Evolutionary conservation across 23 red algal genomes (phyloP).

Genomic region (Gracilaria vermiculophylla): DNA sequence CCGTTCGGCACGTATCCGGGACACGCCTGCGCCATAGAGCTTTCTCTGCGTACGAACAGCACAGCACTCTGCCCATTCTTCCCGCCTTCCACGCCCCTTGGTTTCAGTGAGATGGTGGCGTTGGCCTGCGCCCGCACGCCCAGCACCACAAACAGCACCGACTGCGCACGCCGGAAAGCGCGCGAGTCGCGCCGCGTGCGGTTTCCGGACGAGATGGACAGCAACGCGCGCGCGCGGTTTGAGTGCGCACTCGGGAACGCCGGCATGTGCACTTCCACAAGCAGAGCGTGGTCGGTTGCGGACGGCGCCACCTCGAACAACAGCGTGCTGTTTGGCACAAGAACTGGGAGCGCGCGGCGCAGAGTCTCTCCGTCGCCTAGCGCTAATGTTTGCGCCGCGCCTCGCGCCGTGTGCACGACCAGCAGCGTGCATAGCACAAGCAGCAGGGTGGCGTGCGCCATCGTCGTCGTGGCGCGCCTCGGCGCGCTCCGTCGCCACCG

Average conservation of each 20-base stretch:
- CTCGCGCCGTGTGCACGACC: background rate
- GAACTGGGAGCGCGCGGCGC: background rate
- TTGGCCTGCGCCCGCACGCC: background rate
- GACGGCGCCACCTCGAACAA: background rate
- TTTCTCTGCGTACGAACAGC: background rate
- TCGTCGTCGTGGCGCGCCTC: background rate
- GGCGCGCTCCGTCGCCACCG: too few species aligned
- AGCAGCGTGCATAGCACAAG: background rate
- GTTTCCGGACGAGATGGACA: background rate
- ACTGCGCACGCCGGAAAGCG: background rate
- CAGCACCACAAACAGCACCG: background rate
- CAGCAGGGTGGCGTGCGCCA: background rate
- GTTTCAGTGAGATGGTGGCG: background rate
- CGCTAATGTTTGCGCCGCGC: background rate
- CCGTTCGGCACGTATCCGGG: background rate
- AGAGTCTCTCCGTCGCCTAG: background rate
- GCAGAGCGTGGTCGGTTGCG: background rate
- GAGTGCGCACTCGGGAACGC: slow-evolving; percentile 8
- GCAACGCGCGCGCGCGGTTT: background rate
- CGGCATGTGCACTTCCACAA: background rate
- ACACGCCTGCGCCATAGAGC: background rate
- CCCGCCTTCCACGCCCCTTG: background rate
- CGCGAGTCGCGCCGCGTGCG: background rate
- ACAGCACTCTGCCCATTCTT: background rate
- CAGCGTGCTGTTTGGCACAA: background rate